phyloP scores from a whole-genome alignment of 2,329 filamentous ascomycete genomes.

The Celoporthe dispersa region DNA sequence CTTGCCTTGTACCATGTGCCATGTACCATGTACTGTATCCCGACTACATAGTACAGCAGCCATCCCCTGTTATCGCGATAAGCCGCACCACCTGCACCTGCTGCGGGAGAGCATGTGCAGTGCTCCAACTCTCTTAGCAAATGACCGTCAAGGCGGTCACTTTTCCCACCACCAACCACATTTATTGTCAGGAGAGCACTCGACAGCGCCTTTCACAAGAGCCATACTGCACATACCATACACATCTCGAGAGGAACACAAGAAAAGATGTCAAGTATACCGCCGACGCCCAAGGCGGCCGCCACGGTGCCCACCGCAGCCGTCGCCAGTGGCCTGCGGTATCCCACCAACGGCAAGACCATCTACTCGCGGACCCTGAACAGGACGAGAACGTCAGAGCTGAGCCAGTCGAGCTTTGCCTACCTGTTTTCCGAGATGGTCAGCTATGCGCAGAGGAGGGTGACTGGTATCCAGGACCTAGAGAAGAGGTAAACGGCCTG shows the following conservation, averaged over 20 bases:
- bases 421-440: constrained; percentile 98
- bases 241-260: neutral
- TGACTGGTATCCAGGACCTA: constrained; percentile 90
- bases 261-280: constrained; percentile 54
- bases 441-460: constrained; percentile 85
- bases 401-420: constrained; percentile 91
- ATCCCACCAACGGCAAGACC: constrained; percentile 92
- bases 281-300: constrained; percentile 54
- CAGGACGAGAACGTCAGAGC: constrained; percentile 83
- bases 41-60: neutral
- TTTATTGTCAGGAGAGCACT: neutral
- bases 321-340: constrained; percentile 66
- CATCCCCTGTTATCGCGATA: constrained; percentile 19
- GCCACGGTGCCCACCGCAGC: constrained; percentile 13
- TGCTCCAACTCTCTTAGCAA: neutral
- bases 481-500: constrained; percentile 73
- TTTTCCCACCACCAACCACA: neutral
- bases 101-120: neutral
- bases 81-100: constrained; percentile 6
- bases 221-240: neutral
- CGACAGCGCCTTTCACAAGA: neutral
- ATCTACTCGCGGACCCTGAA: constrained; percentile 98
- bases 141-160: neutral
- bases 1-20: too few species aligned
- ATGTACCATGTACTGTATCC: neutral